Base-by-base conservation (phyloP, 164 flowering plant genomes). In the Piper longum region DNA sequence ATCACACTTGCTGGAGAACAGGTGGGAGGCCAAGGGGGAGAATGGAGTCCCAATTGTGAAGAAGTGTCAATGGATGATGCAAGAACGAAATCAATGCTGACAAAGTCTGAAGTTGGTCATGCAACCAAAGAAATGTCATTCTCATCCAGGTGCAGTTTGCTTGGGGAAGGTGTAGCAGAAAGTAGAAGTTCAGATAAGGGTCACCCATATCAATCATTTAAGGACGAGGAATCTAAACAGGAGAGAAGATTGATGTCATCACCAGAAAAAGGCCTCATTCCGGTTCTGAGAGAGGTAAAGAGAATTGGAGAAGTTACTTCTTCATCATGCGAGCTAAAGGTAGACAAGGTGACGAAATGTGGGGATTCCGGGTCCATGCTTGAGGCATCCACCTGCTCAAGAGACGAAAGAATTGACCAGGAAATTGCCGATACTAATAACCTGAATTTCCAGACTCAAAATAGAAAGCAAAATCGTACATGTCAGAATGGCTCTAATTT, bases 391-490 rank as follows among this genome's bases (percentile, higher is more conserved):
- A 48, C 52, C 14, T 9, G 52, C 52, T 48, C 9, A 12, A 48
- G 8, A 5, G 52, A 9, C 14, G 52, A 8, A 2, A 14, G 9
- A 9, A 5, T 8, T 48, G 7, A 14, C 14, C 11, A 48, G 9
- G 52, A 48, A 48, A 48, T 1, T 9, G 14, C 52, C 7, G 52
- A 48, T 8, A 14, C 9, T 9, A 6, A 8, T 48, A 2, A 48
- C 12, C 52, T 48, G 14, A 5, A 14, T 9, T 48, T 48, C 12
- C 52, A 48, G 14, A 9, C 52, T 48, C 41, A 71, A 45, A 65
- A 62, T 43, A 61, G 54, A 61, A 70, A 68, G 62, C 43, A 54
- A 56, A 65, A 72, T 61, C 57, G 59, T 45, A 9, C 55, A 17
- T 64, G 7, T 17, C 51, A 45, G 56, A 56, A 3, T 61, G 61